Evolutionary conservation across 345 rosid species (phyloP).

Genomic region (Dovyalis caffra): DNA sequence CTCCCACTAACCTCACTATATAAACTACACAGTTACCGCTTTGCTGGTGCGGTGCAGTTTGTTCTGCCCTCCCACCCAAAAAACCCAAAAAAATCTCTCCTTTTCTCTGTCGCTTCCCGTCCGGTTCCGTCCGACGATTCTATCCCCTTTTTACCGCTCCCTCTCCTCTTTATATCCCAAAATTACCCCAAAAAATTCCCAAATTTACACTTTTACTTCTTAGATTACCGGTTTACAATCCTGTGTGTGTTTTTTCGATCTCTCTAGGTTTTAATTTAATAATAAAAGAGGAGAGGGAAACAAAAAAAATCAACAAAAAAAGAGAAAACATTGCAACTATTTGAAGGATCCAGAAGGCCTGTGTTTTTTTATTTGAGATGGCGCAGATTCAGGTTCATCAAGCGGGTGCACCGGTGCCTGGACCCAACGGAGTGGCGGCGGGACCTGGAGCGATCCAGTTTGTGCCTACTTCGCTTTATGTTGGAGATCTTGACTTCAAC

Average conservation of each 20-base stretch:
- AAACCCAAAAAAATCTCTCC: constrained; percentile 28
- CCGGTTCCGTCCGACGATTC: constrained; percentile 33
- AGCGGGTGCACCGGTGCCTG: constrained; percentile 28
- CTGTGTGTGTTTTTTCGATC: neutral
- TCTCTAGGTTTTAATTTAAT: constrained; percentile 16
- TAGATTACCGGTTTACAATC: neutral
- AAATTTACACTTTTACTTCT: neutral
- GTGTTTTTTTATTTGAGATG: constrained; percentile 10
- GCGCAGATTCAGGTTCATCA: constrained; percentile 33
- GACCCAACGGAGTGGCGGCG: constrained; percentile 21
- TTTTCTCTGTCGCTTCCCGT: constrained; percentile 25
- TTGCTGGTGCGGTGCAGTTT: constrained; percentile 51
- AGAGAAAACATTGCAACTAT: neutral
- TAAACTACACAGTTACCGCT: constrained; percentile 17
- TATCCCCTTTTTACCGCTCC: constrained; percentile 25
- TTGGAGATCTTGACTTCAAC: constrained; percentile 22
- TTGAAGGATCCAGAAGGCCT: constrained; percentile 22
- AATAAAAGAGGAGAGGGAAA: constrained; percentile 21
- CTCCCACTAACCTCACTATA: constrained; percentile 20
- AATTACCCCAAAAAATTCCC: neutral
- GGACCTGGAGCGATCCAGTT: constrained; percentile 12
- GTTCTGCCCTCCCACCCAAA: constrained; percentile 48
- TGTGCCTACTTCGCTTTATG: constrained; percentile 21
- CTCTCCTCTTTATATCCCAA: constrained; percentile 16
- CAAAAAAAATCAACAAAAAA: neutral